These are phyloP conservation scores for Vigna hirtella DNA, from an alignment of 306 rosid species.

Conservation along the genomic window DNA sequence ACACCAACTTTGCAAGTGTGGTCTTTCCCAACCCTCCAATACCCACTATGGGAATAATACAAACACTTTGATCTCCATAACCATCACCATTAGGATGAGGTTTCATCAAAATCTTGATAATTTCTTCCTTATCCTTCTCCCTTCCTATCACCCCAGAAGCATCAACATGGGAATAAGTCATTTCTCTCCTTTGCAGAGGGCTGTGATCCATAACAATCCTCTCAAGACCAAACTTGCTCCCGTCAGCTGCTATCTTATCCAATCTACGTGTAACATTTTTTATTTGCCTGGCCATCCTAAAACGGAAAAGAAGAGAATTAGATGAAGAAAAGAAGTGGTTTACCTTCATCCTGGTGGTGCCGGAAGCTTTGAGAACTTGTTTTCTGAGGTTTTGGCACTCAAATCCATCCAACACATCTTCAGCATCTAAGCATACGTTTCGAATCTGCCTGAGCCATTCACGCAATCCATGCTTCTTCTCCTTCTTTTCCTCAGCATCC, in stretches of 20 bases:
- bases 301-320: slow-evolving; percentile 25
- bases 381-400: slow-evolving; percentile 8
- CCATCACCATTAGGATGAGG: slow-evolving; percentile 8
- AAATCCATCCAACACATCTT: slow-evolving; percentile 30
- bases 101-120: slow-evolving; percentile 13
- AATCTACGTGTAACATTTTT: slow-evolving; percentile 18
- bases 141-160: slow-evolving; percentile 10
- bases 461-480: slow-evolving; percentile 6
- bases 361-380: slow-evolving; percentile 15
- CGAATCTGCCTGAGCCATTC: slow-evolving; percentile 35
- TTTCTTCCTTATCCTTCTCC: slow-evolving; percentile 4
- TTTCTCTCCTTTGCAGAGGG: slow-evolving; percentile 11
- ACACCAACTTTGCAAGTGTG: slow-evolving; percentile 42
- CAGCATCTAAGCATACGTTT: background rate
- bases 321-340: slow-evolving; percentile 21
- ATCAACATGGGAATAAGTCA: slow-evolving; percentile 36
- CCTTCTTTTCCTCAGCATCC: slow-evolving; percentile 33
- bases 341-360: slow-evolving; percentile 25
- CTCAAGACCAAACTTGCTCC: slow-evolving; percentile 23
- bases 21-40: slow-evolving; percentile 48
- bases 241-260: slow-evolving; percentile 36
- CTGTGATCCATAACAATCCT: background rate
- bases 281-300: slow-evolving; percentile 20
- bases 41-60: slow-evolving; percentile 42
- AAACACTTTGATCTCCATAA: too few relatives aligned